phyloP scores from a whole-genome alignment of 306 rosid species.

The Adenanthera pavonina region DNA sequence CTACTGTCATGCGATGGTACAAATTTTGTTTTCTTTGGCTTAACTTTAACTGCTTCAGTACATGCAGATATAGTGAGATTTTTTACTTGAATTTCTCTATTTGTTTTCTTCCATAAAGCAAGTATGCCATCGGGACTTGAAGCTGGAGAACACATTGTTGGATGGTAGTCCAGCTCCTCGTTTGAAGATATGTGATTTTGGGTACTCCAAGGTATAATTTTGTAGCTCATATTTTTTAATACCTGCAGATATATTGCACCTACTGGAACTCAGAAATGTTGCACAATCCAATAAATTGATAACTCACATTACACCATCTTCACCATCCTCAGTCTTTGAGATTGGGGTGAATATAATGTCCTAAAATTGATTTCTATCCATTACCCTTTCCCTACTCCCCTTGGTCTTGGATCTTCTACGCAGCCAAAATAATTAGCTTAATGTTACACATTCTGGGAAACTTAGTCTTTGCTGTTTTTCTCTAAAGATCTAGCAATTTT shows the following conservation, averaged over 20 bases:
- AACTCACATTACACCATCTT: background rate
- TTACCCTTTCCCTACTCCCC: background rate
- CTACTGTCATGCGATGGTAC: slow-evolving; percentile 31
- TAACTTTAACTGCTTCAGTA: background rate
- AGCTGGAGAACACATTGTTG: slow-evolving; percentile 24
- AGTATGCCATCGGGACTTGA: slow-evolving; percentile 30
- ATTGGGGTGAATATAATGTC: background rate
- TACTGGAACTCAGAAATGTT: background rate
- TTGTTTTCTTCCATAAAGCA: slow-evolving; percentile 4
- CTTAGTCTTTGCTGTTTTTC: slow-evolving; percentile 21
- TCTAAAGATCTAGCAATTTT: slow-evolving; percentile 19
- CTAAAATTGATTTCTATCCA: too few species aligned
- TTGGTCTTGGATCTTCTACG: background rate
- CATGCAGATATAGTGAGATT: background rate
- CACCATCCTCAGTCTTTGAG: background rate
- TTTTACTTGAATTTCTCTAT: background rate
- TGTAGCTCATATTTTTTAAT: slow-evolving; percentile 13
- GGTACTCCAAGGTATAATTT: slow-evolving; percentile 85
- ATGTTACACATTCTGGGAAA: background rate
- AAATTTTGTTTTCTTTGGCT: background rate
- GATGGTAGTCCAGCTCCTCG: slow-evolving; percentile 76
- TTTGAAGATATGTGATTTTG: slow-evolving; percentile 91
- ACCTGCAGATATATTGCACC: slow-evolving; percentile 3
- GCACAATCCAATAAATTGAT: background rate
- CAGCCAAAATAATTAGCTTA: background rate